Percentiles rank a stretch among this genome's conserved stretches.
These are phyloP conservation scores for Pythium aquatile DNA, from an alignment of 352 stramenopile genomes.

Conservation along the genomic window DNA sequence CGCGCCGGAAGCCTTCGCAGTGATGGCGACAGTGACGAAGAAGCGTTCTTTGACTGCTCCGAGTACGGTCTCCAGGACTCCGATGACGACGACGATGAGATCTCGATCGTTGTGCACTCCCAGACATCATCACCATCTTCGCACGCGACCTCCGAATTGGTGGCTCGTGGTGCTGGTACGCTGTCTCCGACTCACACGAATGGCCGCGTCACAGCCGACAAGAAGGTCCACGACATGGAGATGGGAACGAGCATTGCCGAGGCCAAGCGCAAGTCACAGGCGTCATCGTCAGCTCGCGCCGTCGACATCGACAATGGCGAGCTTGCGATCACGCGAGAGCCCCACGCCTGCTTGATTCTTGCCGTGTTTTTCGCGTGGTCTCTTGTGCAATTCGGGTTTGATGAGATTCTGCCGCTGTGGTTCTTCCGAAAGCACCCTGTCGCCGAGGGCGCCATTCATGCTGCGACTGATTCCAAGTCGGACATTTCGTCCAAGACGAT, in stretches of 20 bases:
- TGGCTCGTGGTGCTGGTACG: slow-evolving; percentile 8
- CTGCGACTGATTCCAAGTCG: slow-evolving; percentile 16
- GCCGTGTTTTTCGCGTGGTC: slow-evolving; percentile 72
- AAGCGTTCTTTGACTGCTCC: slow-evolving; percentile 78
- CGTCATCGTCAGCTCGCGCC: not conserved
- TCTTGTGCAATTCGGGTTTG: slow-evolving; percentile 71
- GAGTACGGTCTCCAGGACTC: slow-evolving; percentile 77
- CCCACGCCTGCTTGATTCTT: slow-evolving; percentile 64
- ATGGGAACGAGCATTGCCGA: slow-evolving; percentile 26
- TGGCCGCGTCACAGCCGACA: slow-evolving; percentile 9
- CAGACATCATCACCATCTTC: slow-evolving; percentile 27
- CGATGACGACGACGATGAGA: slow-evolving; percentile 54
- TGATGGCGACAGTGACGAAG: slow-evolving; percentile 59
- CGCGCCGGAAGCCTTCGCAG: slow-evolving; percentile 28
- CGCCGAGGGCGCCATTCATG: slow-evolving; percentile 39
- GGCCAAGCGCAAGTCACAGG: slow-evolving; percentile 28
- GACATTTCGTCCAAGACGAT: slow-evolving; percentile 61
- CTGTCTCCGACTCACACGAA: slow-evolving; percentile 14
- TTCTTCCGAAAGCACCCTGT: slow-evolving; percentile 71
- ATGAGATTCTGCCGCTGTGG: slow-evolving; percentile 78
- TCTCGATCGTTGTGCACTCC: slow-evolving; percentile 76
- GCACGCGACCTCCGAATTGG: slow-evolving; percentile 39
- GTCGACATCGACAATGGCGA: slow-evolving; percentile 32
- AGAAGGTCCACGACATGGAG: slow-evolving; percentile 31
- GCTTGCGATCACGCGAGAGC: slow-evolving; percentile 63